Evolutionary conservation across 306 rosid species (phyloP).

Genomic region (Casuarina glauca): DNA sequence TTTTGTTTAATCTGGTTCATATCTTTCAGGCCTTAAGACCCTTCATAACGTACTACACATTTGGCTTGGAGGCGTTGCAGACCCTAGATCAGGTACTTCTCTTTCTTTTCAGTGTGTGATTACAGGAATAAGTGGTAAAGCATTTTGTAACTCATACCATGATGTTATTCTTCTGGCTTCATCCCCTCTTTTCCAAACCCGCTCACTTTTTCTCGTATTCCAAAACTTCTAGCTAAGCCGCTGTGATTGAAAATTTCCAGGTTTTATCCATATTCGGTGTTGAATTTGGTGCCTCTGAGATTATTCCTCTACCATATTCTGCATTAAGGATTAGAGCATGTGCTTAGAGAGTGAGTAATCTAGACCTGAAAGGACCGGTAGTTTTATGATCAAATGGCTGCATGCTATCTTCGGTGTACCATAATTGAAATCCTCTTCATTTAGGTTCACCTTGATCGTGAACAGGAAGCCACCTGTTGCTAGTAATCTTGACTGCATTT

Average conservation of each 20-base stretch:
- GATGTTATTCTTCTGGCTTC: background rate
- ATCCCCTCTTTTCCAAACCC: background rate
- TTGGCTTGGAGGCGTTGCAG: conserved; percentile 50
- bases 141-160: background rate
- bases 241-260: background rate
- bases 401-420: background rate
- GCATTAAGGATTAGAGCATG: background rate
- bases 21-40: conserved; percentile 78
- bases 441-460: background rate
- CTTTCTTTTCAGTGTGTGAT: conserved; percentile 10
- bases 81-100: conserved; percentile 65
- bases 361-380: background rate
- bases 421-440: background rate
- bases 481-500: background rate
- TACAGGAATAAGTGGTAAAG: conserved; percentile 3
- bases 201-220: background rate
- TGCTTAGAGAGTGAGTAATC: background rate
- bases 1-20: conserved; percentile 23
- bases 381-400: background rate
- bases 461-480: background rate
- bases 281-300: background rate
- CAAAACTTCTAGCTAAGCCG: background rate
- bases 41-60: conserved; percentile 68
- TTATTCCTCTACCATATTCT: background rate
- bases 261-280: background rate